phyloP scores from a whole-genome alignment of 1,284 basidiomycete genomes.

The Melampsora abietis-canadensis region DNA sequence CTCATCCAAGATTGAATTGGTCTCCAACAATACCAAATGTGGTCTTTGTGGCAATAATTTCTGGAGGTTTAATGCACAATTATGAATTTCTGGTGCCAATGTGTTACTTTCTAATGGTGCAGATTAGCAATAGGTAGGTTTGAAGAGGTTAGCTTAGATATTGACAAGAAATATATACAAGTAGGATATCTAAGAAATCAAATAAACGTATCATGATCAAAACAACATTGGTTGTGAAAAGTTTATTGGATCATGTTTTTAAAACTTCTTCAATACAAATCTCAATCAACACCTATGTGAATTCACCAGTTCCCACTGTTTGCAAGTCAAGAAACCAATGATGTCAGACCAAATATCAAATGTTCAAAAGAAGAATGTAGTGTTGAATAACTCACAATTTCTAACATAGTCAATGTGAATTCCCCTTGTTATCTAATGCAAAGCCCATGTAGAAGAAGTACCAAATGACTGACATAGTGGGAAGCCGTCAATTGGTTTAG shows the following conservation, averaged over 20 bases:
- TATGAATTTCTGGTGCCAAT: too few relatives aligned
- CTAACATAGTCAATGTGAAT: constrained; percentile 40
- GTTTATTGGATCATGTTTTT: background rate
- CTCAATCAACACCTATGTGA: constrained; percentile 16
- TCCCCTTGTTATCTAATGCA: constrained; percentile 43
- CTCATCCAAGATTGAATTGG: too few relatives aligned
- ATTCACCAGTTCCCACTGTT: constrained; percentile 40
- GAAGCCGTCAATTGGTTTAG: too few relatives aligned
- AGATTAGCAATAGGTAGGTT: too few relatives aligned
- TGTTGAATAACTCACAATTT: constrained; percentile 25
- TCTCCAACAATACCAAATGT: too few relatives aligned
- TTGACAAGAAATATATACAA: too few relatives aligned
- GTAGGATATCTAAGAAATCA: constrained; percentile 22
- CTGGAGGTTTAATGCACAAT: too few relatives aligned
- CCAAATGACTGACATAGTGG: constrained; percentile 43
- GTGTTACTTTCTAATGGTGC: too few relatives aligned
- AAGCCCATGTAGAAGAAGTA: constrained; percentile 31
- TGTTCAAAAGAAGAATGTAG: background rate
- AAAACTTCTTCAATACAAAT: background rate
- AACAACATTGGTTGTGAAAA: background rate
- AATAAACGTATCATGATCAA: background rate
- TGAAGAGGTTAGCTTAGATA: too few relatives aligned
- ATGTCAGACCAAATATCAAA: background rate
- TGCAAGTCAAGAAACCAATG: background rate
- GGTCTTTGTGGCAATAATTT: too few relatives aligned